Conservation (phyloP, 192 early-diverging fungal genomes). For the Neocallimastix lanati region DNA sequence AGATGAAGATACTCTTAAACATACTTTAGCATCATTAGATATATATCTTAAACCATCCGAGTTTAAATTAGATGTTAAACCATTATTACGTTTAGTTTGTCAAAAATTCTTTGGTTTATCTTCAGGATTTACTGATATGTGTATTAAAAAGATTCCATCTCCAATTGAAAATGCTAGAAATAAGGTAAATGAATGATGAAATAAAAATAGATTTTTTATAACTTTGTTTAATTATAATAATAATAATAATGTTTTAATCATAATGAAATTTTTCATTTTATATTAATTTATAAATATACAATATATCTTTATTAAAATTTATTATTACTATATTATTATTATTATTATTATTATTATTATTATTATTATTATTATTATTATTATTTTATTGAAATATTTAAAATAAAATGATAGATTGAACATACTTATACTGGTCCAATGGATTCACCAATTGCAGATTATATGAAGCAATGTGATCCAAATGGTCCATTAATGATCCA, state of each 20-base stretch:
- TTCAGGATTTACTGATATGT: slow-evolving; percentile 81
- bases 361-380: slow-evolving; percentile 19
- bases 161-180: slow-evolving; percentile 53
- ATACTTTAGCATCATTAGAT: slow-evolving; percentile 53
- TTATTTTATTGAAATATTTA: too few relatives aligned
- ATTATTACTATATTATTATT: neutral
- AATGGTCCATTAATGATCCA: slow-evolving; percentile 86
- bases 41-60: slow-evolving; percentile 64
- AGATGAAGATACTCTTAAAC: slow-evolving; percentile 47
- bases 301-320: too few relatives aligned
- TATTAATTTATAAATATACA: too few relatives aligned
- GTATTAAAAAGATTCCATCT: slow-evolving; percentile 53
- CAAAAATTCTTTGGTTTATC: slow-evolving; percentile 80
- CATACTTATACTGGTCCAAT: slow-evolving; percentile 24
- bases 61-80: slow-evolving; percentile 63
- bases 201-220: too few relatives aligned
- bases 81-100: slow-evolving; percentile 63
- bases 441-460: slow-evolving; percentile 9
- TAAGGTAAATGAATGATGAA: neutral
- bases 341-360: too few relatives aligned
- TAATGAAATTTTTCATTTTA: too few relatives aligned
- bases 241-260: too few relatives aligned
- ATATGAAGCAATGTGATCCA: slow-evolving; percentile 64
- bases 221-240: too few relatives aligned
- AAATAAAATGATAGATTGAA: slow-evolving; percentile 30